Conservation (phyloP, 305 asterid genomes). For the Rubia peregrina region DNA sequence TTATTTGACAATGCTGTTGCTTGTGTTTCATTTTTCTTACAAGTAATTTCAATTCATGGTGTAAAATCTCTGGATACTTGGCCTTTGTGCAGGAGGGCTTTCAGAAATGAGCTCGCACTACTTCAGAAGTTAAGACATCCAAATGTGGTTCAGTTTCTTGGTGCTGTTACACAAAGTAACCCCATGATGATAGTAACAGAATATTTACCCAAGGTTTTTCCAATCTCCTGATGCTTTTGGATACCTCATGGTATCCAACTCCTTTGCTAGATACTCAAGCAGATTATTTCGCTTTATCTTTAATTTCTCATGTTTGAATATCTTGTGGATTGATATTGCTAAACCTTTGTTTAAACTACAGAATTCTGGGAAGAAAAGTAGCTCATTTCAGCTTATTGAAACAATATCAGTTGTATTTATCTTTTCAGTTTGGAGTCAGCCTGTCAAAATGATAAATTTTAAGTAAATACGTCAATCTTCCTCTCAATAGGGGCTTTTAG, state of each 20-base stretch:
- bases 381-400: neutral
- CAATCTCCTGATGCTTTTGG: neutral
- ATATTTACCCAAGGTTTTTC: constrained; percentile 77
- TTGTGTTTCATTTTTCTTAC: neutral
- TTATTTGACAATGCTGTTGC: neutral
- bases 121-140: constrained; percentile 95
- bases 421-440: neutral
- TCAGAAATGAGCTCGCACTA: constrained; percentile 80
- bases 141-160: constrained; percentile 91
- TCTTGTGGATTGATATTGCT: neutral
- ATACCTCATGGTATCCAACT: neutral
- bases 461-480: neutral
- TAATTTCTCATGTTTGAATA: neutral
- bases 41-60: neutral
- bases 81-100: constrained; percentile 50
- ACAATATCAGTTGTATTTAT: neutral
- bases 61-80: constrained; percentile 4
- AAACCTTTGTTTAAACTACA: neutral
- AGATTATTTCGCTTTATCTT: neutral
- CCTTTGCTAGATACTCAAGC: neutral
- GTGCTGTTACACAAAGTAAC: constrained; percentile 92
- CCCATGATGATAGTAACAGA: constrained; percentile 99
- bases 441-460: neutral
- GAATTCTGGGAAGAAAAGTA: neutral
- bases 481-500: neutral